Evolutionary conservation across 305 asterid species (phyloP).

Genomic region (Fraxinus albicans): DNA sequence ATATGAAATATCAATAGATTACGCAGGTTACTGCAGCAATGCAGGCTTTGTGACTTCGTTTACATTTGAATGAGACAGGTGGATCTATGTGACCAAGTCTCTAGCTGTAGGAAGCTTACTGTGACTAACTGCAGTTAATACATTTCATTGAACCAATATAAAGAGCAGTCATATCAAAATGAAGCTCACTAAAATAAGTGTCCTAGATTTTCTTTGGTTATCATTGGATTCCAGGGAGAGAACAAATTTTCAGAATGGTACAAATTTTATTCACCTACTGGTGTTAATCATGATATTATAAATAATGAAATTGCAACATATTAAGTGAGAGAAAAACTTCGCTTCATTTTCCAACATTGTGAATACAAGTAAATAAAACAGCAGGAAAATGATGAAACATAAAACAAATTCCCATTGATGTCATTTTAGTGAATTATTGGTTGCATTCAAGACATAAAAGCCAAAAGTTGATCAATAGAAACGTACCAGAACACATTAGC

Average conservation of each 20-base stretch:
- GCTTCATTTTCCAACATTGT: background rate
- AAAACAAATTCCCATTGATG: background rate
- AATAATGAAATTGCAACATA: background rate
- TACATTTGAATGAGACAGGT: background rate
- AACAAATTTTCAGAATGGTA: background rate
- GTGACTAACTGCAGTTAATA: background rate
- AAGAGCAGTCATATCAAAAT: constrained; percentile 3
- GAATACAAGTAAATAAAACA: background rate
- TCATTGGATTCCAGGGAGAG: background rate
- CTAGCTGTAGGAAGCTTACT: background rate
- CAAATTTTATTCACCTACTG: background rate
- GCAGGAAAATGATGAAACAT: background rate
- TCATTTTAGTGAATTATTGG: background rate
- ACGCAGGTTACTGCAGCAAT: constrained; percentile 11
- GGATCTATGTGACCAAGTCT: background rate
- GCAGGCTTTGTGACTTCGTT: background rate
- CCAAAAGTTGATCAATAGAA: constrained; percentile 7
- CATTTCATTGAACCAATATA: background rate
- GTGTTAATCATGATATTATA: background rate
- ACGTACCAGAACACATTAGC: constrained; percentile 65
- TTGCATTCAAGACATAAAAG: background rate
- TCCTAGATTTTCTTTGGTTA: background rate
- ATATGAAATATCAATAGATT: constrained; percentile 10
- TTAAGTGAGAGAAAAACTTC: constrained; percentile 4
- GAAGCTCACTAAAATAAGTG: background rate